phyloP scores from a whole-genome alignment of 306 rosid species.

The Quercus berberidifolia region DNA sequence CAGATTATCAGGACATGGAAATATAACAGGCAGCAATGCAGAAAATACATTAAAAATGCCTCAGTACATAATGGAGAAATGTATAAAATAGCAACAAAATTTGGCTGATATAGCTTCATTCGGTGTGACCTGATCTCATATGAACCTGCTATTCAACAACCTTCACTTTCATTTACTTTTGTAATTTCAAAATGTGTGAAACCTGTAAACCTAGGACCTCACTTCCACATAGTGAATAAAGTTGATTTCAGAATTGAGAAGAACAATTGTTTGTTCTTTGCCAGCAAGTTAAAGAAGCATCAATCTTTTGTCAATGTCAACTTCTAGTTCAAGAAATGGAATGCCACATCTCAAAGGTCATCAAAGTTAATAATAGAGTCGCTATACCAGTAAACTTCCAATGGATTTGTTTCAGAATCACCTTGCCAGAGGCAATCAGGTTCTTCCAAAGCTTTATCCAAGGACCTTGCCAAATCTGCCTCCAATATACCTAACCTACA shows the following conservation, averaged over 20 bases:
- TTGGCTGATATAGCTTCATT: background rate
- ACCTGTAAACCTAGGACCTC: background rate
- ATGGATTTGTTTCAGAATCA: slow-evolving; percentile 21
- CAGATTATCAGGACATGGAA: background rate
- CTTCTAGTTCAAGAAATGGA: slow-evolving; percentile 3
- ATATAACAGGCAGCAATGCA: background rate
- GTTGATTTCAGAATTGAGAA: no score
- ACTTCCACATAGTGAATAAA: background rate
- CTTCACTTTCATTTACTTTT: background rate
- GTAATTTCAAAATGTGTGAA: background rate
- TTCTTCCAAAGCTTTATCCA: slow-evolving; percentile 46
- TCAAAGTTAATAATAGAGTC: slow-evolving; percentile 50
- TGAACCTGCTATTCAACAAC: background rate
- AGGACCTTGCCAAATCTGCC: slow-evolving; percentile 54
- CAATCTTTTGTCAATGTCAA: background rate
- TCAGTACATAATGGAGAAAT: background rate
- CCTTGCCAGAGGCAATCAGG: slow-evolving; percentile 18
- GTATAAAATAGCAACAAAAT: background rate
- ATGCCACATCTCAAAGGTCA: slow-evolving; percentile 40
- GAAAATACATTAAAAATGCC: background rate
- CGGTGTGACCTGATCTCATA: background rate
- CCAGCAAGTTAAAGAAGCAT: background rate
- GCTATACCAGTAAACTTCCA: slow-evolving; percentile 44
- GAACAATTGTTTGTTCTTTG: background rate
- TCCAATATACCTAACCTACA: slow-evolving; percentile 69